Conservation (phyloP, 148 eudicot species). For the Arbutus unedo region DNA sequence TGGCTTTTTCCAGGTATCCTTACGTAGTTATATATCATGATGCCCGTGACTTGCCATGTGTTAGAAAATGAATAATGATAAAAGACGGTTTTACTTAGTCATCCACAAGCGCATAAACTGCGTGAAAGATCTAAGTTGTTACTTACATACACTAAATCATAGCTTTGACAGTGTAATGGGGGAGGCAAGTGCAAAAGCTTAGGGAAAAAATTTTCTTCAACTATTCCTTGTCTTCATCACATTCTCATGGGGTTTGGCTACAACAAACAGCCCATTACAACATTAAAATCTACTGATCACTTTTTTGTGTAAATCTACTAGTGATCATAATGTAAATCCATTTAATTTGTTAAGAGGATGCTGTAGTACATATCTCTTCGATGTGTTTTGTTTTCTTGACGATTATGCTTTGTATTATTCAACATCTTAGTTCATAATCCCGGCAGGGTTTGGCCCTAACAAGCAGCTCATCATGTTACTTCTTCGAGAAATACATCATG, state of each 20-base stretch:
- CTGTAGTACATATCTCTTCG: background rate
- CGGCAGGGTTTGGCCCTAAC: no score
- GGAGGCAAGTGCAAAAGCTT: background rate
- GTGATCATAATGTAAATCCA: background rate
- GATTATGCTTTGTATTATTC: background rate
- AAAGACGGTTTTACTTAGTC: background rate
- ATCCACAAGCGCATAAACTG: background rate
- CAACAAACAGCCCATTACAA: no score
- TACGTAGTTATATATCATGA: background rate
- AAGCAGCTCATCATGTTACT: background rate
- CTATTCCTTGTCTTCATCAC: background rate
- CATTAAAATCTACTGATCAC: background rate
- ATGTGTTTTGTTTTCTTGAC: background rate
- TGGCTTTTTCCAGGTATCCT: slow-evolving; percentile 45
- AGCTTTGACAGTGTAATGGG: background rate
- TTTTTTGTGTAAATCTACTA: background rate
- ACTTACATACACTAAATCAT: background rate
- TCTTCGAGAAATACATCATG: background rate
- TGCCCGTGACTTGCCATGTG: background rate
- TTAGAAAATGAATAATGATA: background rate
- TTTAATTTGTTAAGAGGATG: background rate
- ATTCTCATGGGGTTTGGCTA: background rate
- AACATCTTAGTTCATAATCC: background rate
- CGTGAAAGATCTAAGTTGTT: background rate
- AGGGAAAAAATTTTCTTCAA: background rate